phyloP scores from a whole-genome alignment of 768 basidiomycete species.

The Rhizopogon rudus region DNA sequence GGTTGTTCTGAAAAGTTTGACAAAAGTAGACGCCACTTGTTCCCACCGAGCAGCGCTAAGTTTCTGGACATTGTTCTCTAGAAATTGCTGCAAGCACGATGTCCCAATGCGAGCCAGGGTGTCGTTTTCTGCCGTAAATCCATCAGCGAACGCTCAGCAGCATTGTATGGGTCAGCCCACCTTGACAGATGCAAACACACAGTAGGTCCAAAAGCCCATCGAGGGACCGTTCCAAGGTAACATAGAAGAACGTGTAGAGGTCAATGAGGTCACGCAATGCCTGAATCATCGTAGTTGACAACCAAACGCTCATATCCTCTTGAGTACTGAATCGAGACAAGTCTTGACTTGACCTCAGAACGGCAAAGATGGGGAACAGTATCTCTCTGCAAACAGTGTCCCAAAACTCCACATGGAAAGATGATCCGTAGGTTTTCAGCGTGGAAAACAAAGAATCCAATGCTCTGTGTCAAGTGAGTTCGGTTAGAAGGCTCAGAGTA shows the following conservation, averaged over 20 bases:
- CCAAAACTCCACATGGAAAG: slow-evolving; percentile 93
- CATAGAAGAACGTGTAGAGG: slow-evolving; percentile 93
- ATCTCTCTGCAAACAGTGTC: slow-evolving; percentile 95
- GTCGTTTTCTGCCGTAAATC: slow-evolving; percentile 73
- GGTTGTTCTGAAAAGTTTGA: slow-evolving; percentile 94
- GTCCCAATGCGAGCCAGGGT: slow-evolving; percentile 97
- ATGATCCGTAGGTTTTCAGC: slow-evolving; percentile 81
- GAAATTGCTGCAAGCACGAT: slow-evolving; percentile 91
- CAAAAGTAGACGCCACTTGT: slow-evolving; percentile 85
- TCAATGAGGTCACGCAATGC: slow-evolving; percentile 93
- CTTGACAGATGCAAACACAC: slow-evolving; percentile 98
- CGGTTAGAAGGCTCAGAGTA: neutral
- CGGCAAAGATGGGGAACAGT: slow-evolving; percentile 97
- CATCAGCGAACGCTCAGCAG: slow-evolving; percentile 6
- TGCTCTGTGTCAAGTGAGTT: slow-evolving; percentile 51
- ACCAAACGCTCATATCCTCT: slow-evolving; percentile 99
- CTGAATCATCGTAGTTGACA: slow-evolving; percentile 98
- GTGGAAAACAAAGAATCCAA: slow-evolving; percentile 96
- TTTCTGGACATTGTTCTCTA: slow-evolving; percentile 90
- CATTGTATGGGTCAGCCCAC: slow-evolving; percentile 34
- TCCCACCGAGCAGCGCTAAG: slow-evolving; percentile 87
- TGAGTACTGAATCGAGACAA: slow-evolving; percentile 90
- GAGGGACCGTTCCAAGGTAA: slow-evolving; percentile 81
- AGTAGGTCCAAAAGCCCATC: slow-evolving; percentile 93
- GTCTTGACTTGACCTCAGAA: slow-evolving; percentile 90